Conservation (phyloP, 2,329 filamentous ascomycete species). For the Hypocreales sp. region DNA sequence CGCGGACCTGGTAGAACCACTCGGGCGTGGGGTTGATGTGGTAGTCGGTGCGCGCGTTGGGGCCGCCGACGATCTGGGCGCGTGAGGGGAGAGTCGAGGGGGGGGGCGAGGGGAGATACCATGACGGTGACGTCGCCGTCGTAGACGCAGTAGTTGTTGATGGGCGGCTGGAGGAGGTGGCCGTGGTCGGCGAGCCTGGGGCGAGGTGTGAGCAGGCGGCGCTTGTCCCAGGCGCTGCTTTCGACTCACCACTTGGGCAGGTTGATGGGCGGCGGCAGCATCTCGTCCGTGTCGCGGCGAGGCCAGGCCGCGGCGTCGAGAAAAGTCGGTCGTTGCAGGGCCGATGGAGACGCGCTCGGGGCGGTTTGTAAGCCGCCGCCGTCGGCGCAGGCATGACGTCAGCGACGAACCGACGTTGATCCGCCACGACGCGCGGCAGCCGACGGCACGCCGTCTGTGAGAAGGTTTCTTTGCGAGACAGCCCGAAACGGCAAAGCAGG, state of each 20-base stretch:
- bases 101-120: constrained; percentile 24
- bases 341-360: too few relatives aligned
- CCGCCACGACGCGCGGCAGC: too few relatives aligned
- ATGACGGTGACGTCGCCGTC: constrained; percentile 72
- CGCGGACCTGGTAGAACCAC: constrained; percentile 96
- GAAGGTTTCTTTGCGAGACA: too few relatives aligned
- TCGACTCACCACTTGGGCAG: constrained; percentile 42
- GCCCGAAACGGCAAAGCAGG: too few relatives aligned
- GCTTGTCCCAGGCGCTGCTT: too few relatives aligned
- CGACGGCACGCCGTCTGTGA: too few relatives aligned
- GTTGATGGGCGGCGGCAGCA: constrained; percentile 37
- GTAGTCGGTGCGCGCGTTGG: constrained; percentile 93
- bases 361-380: too few relatives aligned
- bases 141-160: constrained; percentile 97
- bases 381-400: too few relatives aligned
- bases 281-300: constrained; percentile 12
- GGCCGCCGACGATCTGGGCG: constrained; percentile 71
- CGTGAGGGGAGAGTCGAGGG: background rate
- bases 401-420: background rate
- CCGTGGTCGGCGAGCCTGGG: constrained; percentile 78
- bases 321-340: background rate
- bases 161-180: constrained; percentile 80
- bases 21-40: constrained; percentile 94
- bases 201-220: background rate
- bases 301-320: background rate